These are phyloP conservation scores for Botrytis elliptica DNA, from an alignment of 2,329 filamentous ascomycete species.

Conservation along the genomic window DNA sequence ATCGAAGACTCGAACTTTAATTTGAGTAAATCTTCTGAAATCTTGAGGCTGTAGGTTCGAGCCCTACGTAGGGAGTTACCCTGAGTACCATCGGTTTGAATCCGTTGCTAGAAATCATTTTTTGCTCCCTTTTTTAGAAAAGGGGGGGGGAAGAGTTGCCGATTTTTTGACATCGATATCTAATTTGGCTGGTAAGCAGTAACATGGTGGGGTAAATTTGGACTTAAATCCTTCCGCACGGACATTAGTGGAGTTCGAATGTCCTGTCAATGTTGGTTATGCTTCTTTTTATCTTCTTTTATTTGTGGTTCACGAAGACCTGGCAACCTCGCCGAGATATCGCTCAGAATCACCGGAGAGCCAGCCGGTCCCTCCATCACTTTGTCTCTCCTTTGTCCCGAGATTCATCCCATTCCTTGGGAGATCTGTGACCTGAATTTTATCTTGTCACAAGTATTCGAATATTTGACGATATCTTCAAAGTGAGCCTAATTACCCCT, in stretches of 20 bases:
- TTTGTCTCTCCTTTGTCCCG: neutral
- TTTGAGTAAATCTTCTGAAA: no score
- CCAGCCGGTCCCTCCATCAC: neutral
- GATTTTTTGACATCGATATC: neutral
- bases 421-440: neutral
- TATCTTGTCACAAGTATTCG: neutral
- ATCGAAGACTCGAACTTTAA: neutral
- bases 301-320: neutral
- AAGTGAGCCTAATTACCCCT: neutral
- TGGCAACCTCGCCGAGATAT: neutral
- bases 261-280: neutral
- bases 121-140: neutral
- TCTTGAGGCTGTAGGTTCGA: conserved; percentile 18
- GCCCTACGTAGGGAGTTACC: neutral
- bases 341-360: neutral
- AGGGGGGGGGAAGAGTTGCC: neutral
- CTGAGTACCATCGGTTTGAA: conserved; percentile 2
- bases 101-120: neutral
- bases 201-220: conserved; percentile 1
- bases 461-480: neutral
- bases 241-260: neutral
- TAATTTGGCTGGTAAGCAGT: neutral
- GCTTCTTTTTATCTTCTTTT: neutral
- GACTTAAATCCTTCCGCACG: neutral
- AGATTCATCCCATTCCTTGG: neutral